A percentile compares a stretch with the other conserved stretches of the same genome.
These are phyloP conservation scores for Phalaenopsis hybrid DNA, from an alignment of 116 monocot genomes.

Conservation along the genomic window DNA sequence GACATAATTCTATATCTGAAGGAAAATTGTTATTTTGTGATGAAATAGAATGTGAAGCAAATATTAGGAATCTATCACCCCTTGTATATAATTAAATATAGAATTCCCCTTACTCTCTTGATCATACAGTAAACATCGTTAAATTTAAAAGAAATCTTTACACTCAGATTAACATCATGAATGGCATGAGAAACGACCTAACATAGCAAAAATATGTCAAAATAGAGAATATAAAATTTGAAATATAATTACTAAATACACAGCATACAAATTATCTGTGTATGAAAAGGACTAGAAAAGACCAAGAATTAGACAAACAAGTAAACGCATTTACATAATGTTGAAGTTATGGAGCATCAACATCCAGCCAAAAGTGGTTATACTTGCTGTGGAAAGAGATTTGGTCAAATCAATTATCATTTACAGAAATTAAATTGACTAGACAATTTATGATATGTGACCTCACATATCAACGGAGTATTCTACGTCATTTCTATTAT, in stretches of 20 bases:
- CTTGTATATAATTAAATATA: not conserved
- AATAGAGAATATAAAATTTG: too few species aligned
- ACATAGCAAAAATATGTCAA: not conserved
- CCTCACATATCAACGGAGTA: not conserved
- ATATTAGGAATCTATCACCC: not conserved
- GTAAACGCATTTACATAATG: not conserved
- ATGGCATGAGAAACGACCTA: not conserved
- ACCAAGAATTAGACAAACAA: not conserved
- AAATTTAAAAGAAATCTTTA: not conserved
- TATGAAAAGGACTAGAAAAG: not conserved
- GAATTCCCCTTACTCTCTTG: not conserved
- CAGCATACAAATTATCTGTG: not conserved
- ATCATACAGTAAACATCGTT: not conserved
- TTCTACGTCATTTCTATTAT: not conserved
- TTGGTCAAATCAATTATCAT: not conserved
- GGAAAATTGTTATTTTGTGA: not conserved
- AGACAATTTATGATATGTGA: not conserved
- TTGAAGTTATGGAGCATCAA: too few species aligned
- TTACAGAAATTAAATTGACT: not conserved
- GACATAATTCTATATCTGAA: not conserved
- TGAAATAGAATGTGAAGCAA: not conserved
- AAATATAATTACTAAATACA: not conserved
- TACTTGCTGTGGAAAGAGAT: not conserved
- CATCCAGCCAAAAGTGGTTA: too few species aligned
- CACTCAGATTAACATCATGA: not conserved